phyloP scores from a whole-genome alignment of 768 basidiomycete genomes.

The Naematelia aurantialba region DNA sequence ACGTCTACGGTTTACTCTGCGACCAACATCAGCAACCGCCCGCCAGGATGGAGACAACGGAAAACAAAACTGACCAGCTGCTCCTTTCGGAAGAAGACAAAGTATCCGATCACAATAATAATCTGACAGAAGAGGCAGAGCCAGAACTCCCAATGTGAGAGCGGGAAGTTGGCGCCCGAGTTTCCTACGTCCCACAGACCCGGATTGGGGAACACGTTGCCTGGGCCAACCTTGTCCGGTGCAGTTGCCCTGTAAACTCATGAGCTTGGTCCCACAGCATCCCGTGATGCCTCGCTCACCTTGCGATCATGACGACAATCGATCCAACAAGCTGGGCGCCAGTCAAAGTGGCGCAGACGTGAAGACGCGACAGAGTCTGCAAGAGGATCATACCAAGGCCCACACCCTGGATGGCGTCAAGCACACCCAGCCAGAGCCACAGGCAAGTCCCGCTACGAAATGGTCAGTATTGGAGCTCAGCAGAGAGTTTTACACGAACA shows the following conservation, averaged over 20 bases:
- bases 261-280: constrained; percentile 1
- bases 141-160: constrained; percentile 66
- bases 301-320: constrained; percentile 85
- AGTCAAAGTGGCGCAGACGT: constrained; percentile 88
- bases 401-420: constrained; percentile 91
- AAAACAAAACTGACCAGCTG: constrained; percentile 59
- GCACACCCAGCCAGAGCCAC: constrained; percentile 93
- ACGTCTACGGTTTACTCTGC: constrained; percentile 23
- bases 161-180: constrained; percentile 43
- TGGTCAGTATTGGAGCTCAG: neutral
- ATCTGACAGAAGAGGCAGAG: constrained; percentile 60
- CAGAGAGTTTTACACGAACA: constrained; percentile 48
- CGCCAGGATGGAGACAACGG: neutral
- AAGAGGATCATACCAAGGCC: constrained; percentile 57
- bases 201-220: constrained; percentile 84
- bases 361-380: constrained; percentile 80
- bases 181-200: constrained; percentile 80
- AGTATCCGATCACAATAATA: constrained; percentile 83
- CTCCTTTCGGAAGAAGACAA: constrained; percentile 96
- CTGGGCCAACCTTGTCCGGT: constrained; percentile 63
- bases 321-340: constrained; percentile 87
- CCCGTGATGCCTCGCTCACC: constrained; percentile 48
- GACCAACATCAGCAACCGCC: neutral
- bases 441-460: constrained; percentile 62
- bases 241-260: constrained; percentile 24